Base-by-base conservation (phyloP, 331 rosid genomes). In the Telfairia occidentalis region DNA sequence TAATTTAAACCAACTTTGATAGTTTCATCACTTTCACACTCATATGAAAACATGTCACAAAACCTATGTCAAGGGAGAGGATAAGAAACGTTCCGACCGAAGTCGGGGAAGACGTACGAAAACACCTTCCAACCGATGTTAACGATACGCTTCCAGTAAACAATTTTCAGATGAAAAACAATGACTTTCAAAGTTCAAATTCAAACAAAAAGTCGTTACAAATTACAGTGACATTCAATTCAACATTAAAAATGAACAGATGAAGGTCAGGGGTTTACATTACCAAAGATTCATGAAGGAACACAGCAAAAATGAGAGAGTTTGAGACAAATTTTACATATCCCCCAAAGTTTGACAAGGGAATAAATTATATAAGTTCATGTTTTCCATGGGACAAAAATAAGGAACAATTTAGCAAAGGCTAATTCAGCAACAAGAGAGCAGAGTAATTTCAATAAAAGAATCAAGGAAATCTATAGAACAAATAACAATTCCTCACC, bases 401-500 rank as follows among this genome's bases (percentile, higher is more conserved):
- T 50, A 30, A 59, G 35, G 21, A 72, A 9, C 34, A 29, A 26
- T 57, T 26, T 26, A 57, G 64, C 26, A 57, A 13, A 60, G 63
- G 59, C 89, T 26, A 78, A 63, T 38, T 38, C 10, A 67, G 73
- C 46, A 76, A 85, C 84, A 89, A 84, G 72, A 54, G 77, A 71
- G 63, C 76, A 88, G 80, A 81, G 60, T 78, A 82, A 84, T 87
- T 84, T 90, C 76, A 92, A 92, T 89, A 37, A 90, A 90, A 90
- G 92, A 92, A 92, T 92, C 81, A 80, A 89, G 49, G 76, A 71
- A 49, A 71, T 46, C 76, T 71, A 71, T 82, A 30, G 52, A 83
- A 87, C 89, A 89, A 86, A 89, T 73, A 88, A 85, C 85, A 82
- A 80, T 88, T 84, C 83, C 85, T 77, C 89, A 81, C 74, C 86